Conservation (phyloP, 208 protist genomes). For the Wallacemonas collosoma region DNA sequence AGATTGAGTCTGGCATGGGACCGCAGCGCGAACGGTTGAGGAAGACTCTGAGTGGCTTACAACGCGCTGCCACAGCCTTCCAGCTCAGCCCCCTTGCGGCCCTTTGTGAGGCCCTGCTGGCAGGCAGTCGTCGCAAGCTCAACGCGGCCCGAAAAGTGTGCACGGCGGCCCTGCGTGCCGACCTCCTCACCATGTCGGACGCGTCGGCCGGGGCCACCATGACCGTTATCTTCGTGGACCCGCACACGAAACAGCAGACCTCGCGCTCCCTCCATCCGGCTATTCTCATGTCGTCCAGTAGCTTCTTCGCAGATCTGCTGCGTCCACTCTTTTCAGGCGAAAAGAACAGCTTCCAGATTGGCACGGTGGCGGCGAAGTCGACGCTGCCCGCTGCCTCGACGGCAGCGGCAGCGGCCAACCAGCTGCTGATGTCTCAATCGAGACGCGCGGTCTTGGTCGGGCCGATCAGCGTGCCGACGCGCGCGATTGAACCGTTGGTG, state of each 20-base stretch:
- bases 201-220: conserved; percentile 39
- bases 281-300: conserved; percentile 57
- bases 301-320: conserved; percentile 78
- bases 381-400: conserved; percentile 23
- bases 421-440: conserved; percentile 32
- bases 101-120: conserved; percentile 53
- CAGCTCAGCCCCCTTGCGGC: conserved; percentile 40
- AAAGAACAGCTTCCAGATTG: conserved; percentile 48
- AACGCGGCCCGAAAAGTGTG: conserved; percentile 38
- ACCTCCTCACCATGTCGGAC: conserved; percentile 53
- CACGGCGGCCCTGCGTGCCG: conserved; percentile 42
- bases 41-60: conserved; percentile 33
- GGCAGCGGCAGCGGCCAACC: conserved; percentile 14
- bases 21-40: conserved; percentile 23
- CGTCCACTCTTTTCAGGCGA: conserved; percentile 60
- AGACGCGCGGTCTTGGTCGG: conserved; percentile 73
- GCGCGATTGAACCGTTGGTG: conserved; percentile 63
- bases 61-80: conserved; percentile 49
- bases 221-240: conserved; percentile 82
- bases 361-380: conserved; percentile 60
- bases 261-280: conserved; percentile 63
- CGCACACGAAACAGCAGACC: conserved; percentile 70
- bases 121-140: conserved; percentile 40
- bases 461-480: conserved; percentile 63
- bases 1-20: conserved; percentile 4